These are phyloP conservation scores for Vigna nakashimae DNA, from an alignment of 306 rosid species.

Conservation along the genomic window DNA sequence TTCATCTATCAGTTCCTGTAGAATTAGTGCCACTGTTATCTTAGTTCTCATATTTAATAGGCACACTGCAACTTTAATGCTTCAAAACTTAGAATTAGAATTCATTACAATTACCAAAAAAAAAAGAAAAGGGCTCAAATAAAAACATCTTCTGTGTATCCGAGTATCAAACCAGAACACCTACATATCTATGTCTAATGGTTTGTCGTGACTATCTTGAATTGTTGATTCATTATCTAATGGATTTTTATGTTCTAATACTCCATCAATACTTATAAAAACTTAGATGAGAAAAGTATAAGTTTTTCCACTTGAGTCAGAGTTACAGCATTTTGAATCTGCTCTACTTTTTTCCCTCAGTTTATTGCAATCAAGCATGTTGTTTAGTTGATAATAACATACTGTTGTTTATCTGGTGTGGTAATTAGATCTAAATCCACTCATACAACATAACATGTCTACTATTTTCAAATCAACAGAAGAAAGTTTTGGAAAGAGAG, in stretches of 20 bases:
- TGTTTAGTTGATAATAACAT: too few species aligned
- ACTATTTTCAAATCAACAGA: slow-evolving; percentile 13
- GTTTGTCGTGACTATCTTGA: neutral
- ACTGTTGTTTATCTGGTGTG: neutral
- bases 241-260: too few species aligned
- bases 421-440: slow-evolving; percentile 43
- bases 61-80: slow-evolving; percentile 2
- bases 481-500: neutral
- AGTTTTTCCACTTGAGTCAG: too few species aligned
- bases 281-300: too few species aligned
- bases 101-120: neutral
- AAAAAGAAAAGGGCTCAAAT: neutral
- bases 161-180: slow-evolving; percentile 9
- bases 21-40: slow-evolving; percentile 51
- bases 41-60: slow-evolving; percentile 36
- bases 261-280: too few species aligned
- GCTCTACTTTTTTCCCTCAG: slow-evolving; percentile 7
- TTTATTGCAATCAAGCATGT: neutral
- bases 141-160: slow-evolving; percentile 4
- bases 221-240: too few species aligned
- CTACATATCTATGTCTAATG: neutral
- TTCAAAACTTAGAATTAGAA: neutral
- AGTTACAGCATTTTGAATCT: slow-evolving; percentile 8
- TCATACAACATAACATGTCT: slow-evolving; percentile 11
- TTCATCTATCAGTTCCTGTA: slow-evolving; percentile 83